These are phyloP conservation scores for Globisporangium splendens DNA, from an alignment of 352 stramenopile genomes.

Conservation along the genomic window DNA sequence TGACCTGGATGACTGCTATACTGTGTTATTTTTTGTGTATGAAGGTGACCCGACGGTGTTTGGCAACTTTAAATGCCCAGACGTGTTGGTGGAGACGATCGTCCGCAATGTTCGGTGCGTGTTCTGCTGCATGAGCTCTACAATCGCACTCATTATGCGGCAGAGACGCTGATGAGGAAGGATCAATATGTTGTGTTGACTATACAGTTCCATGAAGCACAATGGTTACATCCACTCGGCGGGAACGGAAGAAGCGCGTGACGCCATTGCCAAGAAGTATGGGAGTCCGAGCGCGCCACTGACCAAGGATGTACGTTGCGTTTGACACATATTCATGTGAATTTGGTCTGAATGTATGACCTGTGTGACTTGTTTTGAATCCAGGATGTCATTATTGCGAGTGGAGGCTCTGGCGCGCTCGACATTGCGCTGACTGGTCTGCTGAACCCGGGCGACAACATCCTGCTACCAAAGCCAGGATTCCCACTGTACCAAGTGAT, in stretches of 20 bases:
- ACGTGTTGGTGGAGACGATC: conserved; percentile 80
- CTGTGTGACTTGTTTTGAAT: neutral
- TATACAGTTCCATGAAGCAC: conserved; percentile 67
- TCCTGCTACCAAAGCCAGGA: conserved; percentile 91
- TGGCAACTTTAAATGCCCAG: conserved; percentile 89
- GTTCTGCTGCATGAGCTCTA: neutral
- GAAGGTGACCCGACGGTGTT: conserved; percentile 91
- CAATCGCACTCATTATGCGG: neutral
- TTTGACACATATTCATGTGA: neutral
- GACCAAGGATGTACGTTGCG: conserved; percentile 61
- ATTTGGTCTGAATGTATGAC: neutral
- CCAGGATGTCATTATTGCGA: conserved; percentile 92
- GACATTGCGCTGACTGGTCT: conserved; percentile 91
- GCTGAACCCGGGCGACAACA: conserved; percentile 88
- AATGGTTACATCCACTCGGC: conserved; percentile 93
- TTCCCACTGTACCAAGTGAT: conserved; percentile 96
- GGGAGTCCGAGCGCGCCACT: conserved; percentile 47
- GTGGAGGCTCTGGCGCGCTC: conserved; percentile 91
- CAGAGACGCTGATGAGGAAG: too few species aligned
- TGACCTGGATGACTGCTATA: conserved; percentile 1
- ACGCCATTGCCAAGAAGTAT: conserved; percentile 87
- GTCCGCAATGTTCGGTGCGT: conserved; percentile 54
- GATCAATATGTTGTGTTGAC: too few species aligned
- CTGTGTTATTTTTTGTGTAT: neutral
- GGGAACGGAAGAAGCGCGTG: conserved; percentile 78